Base-by-base conservation (phyloP, 148 eudicot genomes). In the Camellia granthamiana region DNA sequence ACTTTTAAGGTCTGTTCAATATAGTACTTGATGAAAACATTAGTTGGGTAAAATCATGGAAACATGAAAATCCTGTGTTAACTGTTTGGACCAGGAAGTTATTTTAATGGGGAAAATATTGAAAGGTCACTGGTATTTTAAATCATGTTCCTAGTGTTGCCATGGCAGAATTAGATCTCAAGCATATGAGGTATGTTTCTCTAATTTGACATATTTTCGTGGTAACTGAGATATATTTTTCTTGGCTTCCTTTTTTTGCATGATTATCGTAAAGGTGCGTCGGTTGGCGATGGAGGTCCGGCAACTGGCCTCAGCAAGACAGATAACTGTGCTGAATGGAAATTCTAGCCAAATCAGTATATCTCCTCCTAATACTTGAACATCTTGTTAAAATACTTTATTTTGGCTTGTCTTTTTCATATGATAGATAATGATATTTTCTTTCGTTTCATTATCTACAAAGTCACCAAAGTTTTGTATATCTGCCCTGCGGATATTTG, bases 241-340 rank as follows among this genome's bases (percentile, higher is more conserved):
- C 38, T 7, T 54, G 4, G 54, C 7, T 60, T 77, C 59, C 58
- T 47, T 77, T 67, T 4, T 30, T 30, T 30, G 38, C 38, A 30
- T 30, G 38, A 60, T 30, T 58, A 55, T 66, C 74, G 80, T 87
- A 7, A 9, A 95, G 99, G 91, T 93, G 84, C 93, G 89, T n/a
- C 85, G 97, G 84, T 85, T 95, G 76, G 92, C 96, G 58, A 89
- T 88, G 85, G 99, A 95, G 83, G 89, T 95, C 51, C 89, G 97
- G 47, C 94, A 90, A 58, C 61, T 93, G 83, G 90, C 97, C 65
- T 88, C 91, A 64, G 72, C 90, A 42, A 83, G 91, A 56, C 94
- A 87, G 81, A 90, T 95, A 71, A 95, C 94, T 55, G 93, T 95
- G 83, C 84, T 92, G 63, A 90, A 90, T 89, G 97, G 98, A 61